A percentile compares a stretch with the other conserved stretches of the same genome.
phyloP scores from a whole-genome alignment of 164 flowering plant species.

The Magnolia officinalis region DNA sequence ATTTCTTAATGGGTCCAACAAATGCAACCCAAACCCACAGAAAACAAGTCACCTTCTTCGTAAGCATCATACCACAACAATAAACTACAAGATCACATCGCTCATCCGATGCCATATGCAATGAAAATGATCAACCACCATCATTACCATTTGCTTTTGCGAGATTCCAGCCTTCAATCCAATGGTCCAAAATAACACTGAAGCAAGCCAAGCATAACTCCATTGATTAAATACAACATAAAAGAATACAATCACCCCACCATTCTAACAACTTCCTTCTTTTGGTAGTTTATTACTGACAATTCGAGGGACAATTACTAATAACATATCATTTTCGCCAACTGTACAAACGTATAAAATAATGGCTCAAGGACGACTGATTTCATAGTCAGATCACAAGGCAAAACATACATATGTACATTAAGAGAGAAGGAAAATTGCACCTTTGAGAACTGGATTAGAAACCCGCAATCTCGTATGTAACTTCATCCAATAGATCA shows the following conservation, averaged over 20 bases:
- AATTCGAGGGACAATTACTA: not conserved
- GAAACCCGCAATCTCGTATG: constrained; percentile 4
- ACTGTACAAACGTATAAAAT: constrained; percentile 3
- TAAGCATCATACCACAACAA: no score
- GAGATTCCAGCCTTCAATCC: no score
- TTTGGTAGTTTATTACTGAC: not conserved
- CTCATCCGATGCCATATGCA: no score
- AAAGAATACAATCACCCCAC: not conserved
- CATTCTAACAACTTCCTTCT: not conserved
- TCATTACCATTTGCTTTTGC: no score
- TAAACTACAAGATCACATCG: no score
- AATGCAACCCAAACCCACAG: no score
- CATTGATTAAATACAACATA: not conserved
- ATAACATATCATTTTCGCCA: not conserved
- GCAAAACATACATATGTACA: not conserved
- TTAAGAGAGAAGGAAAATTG: not conserved
- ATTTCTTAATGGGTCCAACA: no score
- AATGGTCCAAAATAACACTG: not conserved
- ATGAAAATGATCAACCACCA: no score
- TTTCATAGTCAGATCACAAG: not conserved
- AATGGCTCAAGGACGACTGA: not conserved
- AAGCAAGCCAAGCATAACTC: not conserved
- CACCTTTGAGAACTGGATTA: not conserved
- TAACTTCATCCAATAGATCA: constrained; percentile 57
- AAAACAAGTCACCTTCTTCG: no score